A percentile compares a stretch with the other conserved stretches of the same genome.
phyloP scores from a whole-genome alignment of 2,329 filamentous ascomycete species.

The Penicillium sp. region DNA sequence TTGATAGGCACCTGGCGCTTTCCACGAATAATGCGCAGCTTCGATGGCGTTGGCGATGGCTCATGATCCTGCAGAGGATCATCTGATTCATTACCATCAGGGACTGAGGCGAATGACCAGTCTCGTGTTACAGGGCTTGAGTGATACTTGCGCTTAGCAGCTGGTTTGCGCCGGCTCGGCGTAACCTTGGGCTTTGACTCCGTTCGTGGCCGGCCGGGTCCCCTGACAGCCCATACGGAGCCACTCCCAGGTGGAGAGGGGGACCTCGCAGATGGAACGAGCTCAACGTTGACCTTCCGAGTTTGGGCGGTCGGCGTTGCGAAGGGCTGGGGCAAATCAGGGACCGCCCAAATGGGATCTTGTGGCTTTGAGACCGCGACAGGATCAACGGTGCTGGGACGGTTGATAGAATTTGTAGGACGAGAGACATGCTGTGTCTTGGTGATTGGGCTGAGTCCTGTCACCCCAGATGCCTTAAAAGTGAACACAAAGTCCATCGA shows the following conservation, averaged over 20 bases:
- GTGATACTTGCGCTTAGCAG: conserved; percentile 28
- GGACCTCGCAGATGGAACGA: conserved; percentile 17
- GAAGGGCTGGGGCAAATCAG: conserved; percentile 20
- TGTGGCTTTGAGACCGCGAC: conserved; percentile 6
- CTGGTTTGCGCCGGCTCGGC: conserved; percentile 17
- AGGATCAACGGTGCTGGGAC: not conserved
- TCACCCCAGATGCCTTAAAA: conserved; percentile 4
- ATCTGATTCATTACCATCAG: conserved; percentile 44
- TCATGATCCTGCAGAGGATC: conserved; percentile 43
- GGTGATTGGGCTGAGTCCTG: conserved; percentile 8
- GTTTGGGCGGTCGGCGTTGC: conserved; percentile 19
- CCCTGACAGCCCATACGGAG: conserved; percentile 42
- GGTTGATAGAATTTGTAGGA: not conserved
- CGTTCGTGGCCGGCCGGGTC: conserved; percentile 27
- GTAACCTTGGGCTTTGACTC: conserved; percentile 24
- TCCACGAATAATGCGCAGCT: conserved; percentile 23
- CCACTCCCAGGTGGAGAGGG: conserved; percentile 37
- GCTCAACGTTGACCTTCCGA: conserved; percentile 10
- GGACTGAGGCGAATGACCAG: conserved; percentile 39
- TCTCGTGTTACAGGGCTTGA: conserved; percentile 34
- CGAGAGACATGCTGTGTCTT: not conserved
- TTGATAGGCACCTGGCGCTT: conserved; percentile 13
- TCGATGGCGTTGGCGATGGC: conserved; percentile 34
- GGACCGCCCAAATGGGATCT: conserved; percentile 24
- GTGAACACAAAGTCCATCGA: conserved; percentile 8